These are phyloP conservation scores for Auricularia auricula-judae DNA, from an alignment of 768 basidiomycete genomes.

Conservation along the genomic window DNA sequence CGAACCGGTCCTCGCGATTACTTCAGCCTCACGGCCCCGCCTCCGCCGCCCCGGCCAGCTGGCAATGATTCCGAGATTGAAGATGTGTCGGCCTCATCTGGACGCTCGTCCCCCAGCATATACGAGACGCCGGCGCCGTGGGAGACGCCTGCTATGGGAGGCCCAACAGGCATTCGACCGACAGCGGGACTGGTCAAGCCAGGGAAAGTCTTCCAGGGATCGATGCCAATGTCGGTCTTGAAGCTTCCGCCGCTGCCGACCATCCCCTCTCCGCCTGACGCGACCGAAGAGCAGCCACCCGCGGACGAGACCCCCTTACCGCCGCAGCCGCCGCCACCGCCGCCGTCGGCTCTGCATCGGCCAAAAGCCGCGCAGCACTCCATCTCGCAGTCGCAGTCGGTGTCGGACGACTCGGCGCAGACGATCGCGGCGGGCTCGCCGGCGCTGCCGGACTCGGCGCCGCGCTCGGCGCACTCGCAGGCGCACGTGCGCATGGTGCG, in stretches of 20 bases:
- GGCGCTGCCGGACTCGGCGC: no score
- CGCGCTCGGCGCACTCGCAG: background rate
- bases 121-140: background rate
- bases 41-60: background rate
- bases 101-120: background rate
- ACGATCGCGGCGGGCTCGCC: background rate
- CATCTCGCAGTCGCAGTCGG: no score
- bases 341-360: background rate
- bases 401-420: background rate
- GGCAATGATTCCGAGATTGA: background rate
- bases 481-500: background rate
- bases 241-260: background rate
- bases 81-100: background rate
- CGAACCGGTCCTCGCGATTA: background rate
- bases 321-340: background rate
- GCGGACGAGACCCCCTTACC: background rate
- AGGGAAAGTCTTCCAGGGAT: background rate
- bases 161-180: background rate
- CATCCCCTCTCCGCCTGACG: background rate
- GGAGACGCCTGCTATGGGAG: background rate
- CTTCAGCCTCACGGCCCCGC: background rate
- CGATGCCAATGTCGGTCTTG: background rate
- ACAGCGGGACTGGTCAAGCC: background rate
- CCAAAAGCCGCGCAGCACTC: no score
- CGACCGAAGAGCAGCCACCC: background rate